These are phyloP conservation scores for Xanthoparmelia taractica DNA, from an alignment of 495 filamentous ascomycete species.

Conservation along the genomic window DNA sequence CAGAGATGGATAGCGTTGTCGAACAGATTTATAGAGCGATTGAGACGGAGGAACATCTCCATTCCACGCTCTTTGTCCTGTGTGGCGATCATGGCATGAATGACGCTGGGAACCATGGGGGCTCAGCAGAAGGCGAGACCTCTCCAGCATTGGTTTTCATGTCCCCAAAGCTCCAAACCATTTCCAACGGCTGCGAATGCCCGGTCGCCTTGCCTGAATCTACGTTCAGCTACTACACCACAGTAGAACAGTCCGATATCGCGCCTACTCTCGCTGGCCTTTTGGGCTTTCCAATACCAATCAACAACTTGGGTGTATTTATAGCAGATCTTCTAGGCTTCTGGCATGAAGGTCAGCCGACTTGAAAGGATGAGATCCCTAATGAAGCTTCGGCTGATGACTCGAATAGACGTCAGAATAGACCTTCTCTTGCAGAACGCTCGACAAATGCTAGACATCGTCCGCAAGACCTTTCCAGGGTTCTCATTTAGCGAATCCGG, in stretches of 20 bases:
- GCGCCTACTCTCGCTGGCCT: constrained; percentile 82
- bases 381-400: constrained; percentile 8
- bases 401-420: constrained; percentile 48
- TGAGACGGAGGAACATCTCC: constrained; percentile 56
- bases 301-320: constrained; percentile 85
- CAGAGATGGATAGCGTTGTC: constrained; percentile 87
- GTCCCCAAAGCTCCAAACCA: constrained; percentile 67
- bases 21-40: constrained; percentile 68
- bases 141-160: constrained; percentile 88
- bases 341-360: constrained; percentile 52
- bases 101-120: constrained; percentile 94
- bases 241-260: constrained; percentile 86
- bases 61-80: constrained; percentile 74
- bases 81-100: constrained; percentile 99
- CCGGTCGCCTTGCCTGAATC: constrained; percentile 37
- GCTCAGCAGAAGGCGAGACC: constrained; percentile 85
- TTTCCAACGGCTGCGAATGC: constrained; percentile 39
- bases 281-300: constrained; percentile 80
- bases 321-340: constrained; percentile 70
- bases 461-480: constrained; percentile 60
- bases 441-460: constrained; percentile 64
- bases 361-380: not conserved
- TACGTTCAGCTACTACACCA: constrained; percentile 72
- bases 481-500: constrained; percentile 41
- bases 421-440: constrained; percentile 68